phyloP scores from a whole-genome alignment of 345 rosid species.

The Abelmoschus esculentus region DNA sequence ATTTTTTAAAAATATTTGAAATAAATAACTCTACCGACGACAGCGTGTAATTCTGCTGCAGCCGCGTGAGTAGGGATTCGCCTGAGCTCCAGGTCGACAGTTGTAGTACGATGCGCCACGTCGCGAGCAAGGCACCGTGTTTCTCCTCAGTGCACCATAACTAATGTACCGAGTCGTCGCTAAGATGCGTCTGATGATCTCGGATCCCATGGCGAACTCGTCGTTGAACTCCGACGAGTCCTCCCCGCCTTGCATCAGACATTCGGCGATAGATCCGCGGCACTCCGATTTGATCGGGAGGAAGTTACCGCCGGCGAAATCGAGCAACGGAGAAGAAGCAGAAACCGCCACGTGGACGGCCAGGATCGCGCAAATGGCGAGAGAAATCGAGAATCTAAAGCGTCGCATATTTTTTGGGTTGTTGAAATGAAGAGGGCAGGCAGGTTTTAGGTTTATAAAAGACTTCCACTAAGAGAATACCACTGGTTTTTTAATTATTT shows the following conservation, averaged over 20 bases:
- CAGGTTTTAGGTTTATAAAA: constrained; percentile 11
- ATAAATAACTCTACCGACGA: constrained; percentile 33
- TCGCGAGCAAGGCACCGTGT: constrained; percentile 74
- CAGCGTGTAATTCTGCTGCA: constrained; percentile 80
- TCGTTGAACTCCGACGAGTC: constrained; percentile 25
- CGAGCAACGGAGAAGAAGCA: constrained; percentile 24
- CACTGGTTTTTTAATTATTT: constrained; percentile 17
- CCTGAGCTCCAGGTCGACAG: constrained; percentile 62
- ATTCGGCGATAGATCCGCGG: constrained; percentile 64
- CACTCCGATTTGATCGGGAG: constrained; percentile 42
- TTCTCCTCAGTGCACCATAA: constrained; percentile 85
- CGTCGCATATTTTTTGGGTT: constrained; percentile 21
- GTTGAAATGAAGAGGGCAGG: not conserved
- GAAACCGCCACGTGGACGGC: constrained; percentile 28
- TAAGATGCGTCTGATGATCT: constrained; percentile 74
- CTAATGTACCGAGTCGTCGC: constrained; percentile 56
- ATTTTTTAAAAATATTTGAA: no score
- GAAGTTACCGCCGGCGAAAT: constrained; percentile 24
- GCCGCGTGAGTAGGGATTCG: constrained; percentile 80
- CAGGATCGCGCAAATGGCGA: constrained; percentile 33
- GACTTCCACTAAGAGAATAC: constrained; percentile 3
- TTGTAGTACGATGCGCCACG: constrained; percentile 92
- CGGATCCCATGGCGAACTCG: constrained; percentile 68
- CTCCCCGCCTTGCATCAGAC: constrained; percentile 34
- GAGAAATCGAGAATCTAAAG: constrained; percentile 5